Evolutionary conservation across 2,329 filamentous ascomycete species (phyloP), one percentile per base, ranked within the genome.

Genomic region (Colletotrichum australisinense): DNA sequence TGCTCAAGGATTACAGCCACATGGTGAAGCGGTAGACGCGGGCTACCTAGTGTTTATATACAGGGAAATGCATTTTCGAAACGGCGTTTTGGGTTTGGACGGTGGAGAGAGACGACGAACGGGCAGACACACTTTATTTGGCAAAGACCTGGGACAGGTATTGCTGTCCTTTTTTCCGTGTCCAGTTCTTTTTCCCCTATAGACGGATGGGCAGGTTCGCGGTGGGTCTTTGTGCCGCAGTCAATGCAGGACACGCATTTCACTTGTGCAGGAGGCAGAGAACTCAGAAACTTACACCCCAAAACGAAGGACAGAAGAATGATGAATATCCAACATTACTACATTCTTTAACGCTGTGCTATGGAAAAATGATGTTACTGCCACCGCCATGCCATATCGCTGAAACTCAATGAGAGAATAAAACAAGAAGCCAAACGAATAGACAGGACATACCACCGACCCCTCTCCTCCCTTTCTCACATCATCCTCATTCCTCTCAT

Each of bases 1-100:
- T 97, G 73, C 87, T 97, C 80, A 92, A 95, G 84, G 94, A 96
- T 80, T 95, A 87, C 79, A 88, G 86, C 75, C 82, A 85, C 66
- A 79, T 86, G 76, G 63, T 58, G 9, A 84, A 86, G 77, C 80
- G 85, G 72, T 87, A 77, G 82, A 26, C 8, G 2, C n/a, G 16
- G 1, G 16, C 3, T 12, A 16, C 19, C 19, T 1, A 4, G 22
- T 16, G 24, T 38, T 22, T 26, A 58, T 42, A 42, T 3, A 32
- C 55, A 24, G 24, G 24, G 7, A 56, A 56, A 5, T 73, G 71
- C 71, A 73, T 73, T 66, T 67, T 46, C 38, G 16, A 28, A 32
- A 35, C 19, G 71, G 67, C 67, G 67, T 73, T 71, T 11, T 22
- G 24, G 38, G 64, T 46, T 32, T 4, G 55, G 63, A 16, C 19